These are phyloP conservation scores for Paracoccidioides lutzii DNA, from an alignment of 2,329 filamentous ascomycete species.

Conservation along the genomic window DNA sequence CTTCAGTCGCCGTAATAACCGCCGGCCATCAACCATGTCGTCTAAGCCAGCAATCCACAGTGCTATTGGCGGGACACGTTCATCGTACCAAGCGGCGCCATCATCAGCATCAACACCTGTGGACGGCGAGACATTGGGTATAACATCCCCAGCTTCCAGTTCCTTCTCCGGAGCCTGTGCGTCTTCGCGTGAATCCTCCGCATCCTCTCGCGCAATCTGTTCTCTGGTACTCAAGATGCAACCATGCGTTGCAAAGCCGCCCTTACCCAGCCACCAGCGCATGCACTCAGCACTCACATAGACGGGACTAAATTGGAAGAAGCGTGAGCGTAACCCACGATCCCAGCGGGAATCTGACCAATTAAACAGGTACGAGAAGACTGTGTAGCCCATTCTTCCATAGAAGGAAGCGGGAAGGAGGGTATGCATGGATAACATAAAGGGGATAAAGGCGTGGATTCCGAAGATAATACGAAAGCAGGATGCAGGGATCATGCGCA, in stretches of 20 bases:
- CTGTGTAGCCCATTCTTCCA: slow-evolving; percentile 70
- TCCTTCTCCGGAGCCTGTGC: neutral
- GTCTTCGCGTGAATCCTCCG: slow-evolving; percentile 19
- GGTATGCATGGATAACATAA: slow-evolving; percentile 77
- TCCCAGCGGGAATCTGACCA: slow-evolving; percentile 86
- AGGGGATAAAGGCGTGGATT: slow-evolving; percentile 82
- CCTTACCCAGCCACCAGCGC: slow-evolving; percentile 87
- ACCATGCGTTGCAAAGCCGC: slow-evolving; percentile 73
- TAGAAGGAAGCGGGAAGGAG: slow-evolving; percentile 56
- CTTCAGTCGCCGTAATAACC: slow-evolving; percentile 61
- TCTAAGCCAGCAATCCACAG: slow-evolving; percentile 80
- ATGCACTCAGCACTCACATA: slow-evolving; percentile 83
- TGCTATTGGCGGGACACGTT: slow-evolving; percentile 66
- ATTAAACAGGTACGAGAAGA: slow-evolving; percentile 79
- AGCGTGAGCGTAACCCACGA: slow-evolving; percentile 58
- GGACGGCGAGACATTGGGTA: neutral
- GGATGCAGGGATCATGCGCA: slow-evolving; percentile 62
- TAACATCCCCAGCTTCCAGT: neutral
- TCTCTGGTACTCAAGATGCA: slow-evolving; percentile 75
- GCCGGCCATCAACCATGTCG: slow-evolving; percentile 67
- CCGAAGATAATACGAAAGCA: slow-evolving; percentile 77
- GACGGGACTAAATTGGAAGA: slow-evolving; percentile 87
- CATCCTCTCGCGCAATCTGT: slow-evolving; percentile 49
- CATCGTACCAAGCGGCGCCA: slow-evolving; percentile 63
- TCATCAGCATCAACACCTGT: slow-evolving; percentile 1